Percentiles rank a stretch among this genome's conserved stretches.
Conservation (phyloP, 2,329 filamentous ascomycete genomes). For the Fusarium duplospermum region DNA sequence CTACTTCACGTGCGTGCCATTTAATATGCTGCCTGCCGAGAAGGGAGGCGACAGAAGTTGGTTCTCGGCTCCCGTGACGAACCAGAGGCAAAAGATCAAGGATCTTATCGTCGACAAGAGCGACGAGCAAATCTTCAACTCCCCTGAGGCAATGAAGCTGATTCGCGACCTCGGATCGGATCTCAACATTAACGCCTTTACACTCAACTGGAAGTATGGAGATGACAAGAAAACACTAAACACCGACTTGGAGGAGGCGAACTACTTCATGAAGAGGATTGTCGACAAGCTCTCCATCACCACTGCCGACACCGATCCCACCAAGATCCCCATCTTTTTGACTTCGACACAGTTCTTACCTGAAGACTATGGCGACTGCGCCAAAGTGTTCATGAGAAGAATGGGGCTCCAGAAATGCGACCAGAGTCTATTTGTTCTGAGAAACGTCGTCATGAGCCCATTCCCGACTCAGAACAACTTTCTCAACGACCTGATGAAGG, state of each 20-base stretch:
- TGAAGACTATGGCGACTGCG: conserved; percentile 56
- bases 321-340: conserved; percentile 56
- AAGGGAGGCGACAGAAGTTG: conserved; percentile 23
- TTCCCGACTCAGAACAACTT: conserved; percentile 56
- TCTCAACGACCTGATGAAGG: conserved; percentile 50
- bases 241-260: conserved; percentile 59
- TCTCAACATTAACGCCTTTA: conserved; percentile 60
- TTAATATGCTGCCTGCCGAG: conserved; percentile 56
- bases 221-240: conserved; percentile 52
- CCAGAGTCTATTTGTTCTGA: conserved; percentile 56
- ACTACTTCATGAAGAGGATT: conserved; percentile 59
- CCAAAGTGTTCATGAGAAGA: conserved; percentile 54
- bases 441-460: conserved; percentile 62
- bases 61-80: conserved; percentile 42
- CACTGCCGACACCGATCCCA: conserved; percentile 52
- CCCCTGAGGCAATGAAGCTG: conserved; percentile 51
- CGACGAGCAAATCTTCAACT: conserved; percentile 51
- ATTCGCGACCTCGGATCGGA: conserved; percentile 57
- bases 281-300: conserved; percentile 56
- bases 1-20: conserved; percentile 54
- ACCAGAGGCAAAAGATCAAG: conserved; percentile 53
- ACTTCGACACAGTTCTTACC: conserved; percentile 57
- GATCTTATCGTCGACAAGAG: conserved; percentile 52
- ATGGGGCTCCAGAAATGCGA: conserved; percentile 49
- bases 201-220: conserved; percentile 55